phyloP scores from a whole-genome alignment of 192 early-diverging fungal species.

The Dissophora ornata region DNA sequence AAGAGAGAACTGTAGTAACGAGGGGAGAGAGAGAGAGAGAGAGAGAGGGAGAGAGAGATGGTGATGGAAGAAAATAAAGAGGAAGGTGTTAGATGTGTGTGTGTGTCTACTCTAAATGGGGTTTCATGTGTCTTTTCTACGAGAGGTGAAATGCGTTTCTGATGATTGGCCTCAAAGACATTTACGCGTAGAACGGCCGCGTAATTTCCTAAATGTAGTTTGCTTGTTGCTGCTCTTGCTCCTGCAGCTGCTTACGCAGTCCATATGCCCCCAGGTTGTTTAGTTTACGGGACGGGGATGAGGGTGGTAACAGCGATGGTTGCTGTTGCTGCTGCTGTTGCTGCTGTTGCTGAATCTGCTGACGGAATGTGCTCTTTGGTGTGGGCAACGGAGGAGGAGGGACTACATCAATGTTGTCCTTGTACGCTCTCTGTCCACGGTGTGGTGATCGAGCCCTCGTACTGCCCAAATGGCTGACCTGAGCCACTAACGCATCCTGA shows the following conservation, averaged over 20 bases:
- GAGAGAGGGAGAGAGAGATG: background rate
- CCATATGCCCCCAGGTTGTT: constrained; percentile 29
- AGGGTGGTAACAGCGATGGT: background rate
- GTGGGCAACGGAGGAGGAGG: constrained; percentile 24
- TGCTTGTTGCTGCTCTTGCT: background rate
- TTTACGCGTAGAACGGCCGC: too few species aligned
- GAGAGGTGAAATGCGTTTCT: too few species aligned
- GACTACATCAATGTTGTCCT: constrained; percentile 9
- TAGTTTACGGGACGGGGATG: background rate
- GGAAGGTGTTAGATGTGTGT: too few species aligned
- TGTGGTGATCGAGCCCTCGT: constrained; percentile 39
- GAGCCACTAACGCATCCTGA: constrained; percentile 27
- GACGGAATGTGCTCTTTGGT: constrained; percentile 28
- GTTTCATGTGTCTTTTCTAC: too few species aligned
- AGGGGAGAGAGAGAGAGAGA: background rate
- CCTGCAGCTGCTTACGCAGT: constrained; percentile 25
- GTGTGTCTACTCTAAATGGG: too few species aligned
- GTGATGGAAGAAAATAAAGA: too few species aligned
- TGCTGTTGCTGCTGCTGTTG: background rate
- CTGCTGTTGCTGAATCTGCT: constrained; percentile 17
- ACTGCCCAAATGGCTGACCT: constrained; percentile 44
- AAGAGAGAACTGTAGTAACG: background rate
- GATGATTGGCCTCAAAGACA: too few species aligned
- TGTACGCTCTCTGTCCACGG: constrained; percentile 16
- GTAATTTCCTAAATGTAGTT: too few species aligned